Evolutionary conservation across 2,329 filamentous ascomycete genomes (phyloP).

Genomic region (Alternaria ethzedia): DNA sequence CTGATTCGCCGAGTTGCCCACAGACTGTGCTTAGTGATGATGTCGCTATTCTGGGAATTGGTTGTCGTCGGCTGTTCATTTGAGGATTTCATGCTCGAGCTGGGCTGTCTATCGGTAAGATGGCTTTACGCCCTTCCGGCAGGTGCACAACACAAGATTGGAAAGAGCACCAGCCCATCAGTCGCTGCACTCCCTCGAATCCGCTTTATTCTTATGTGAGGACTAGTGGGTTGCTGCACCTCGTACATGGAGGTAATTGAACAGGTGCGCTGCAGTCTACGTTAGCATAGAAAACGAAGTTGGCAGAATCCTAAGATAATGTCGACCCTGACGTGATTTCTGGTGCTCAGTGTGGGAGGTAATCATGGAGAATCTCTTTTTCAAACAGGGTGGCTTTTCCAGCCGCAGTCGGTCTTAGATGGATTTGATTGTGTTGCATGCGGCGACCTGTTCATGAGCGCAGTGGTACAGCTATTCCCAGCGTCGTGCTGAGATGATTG

Average conservation of each 20-base stretch:
- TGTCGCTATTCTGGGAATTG: neutral
- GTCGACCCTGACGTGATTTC: neutral
- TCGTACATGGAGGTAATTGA: neutral
- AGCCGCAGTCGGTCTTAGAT: neutral
- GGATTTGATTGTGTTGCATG: neutral
- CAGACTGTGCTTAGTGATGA: neutral
- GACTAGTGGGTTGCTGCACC: neutral
- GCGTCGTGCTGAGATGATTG: neutral
- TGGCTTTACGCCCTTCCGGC: neutral
- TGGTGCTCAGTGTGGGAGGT: neutral
- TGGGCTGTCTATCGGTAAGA: neutral
- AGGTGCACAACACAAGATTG: neutral
- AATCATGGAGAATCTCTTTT: neutral
- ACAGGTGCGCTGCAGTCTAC: neutral
- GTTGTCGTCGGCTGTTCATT: neutral
- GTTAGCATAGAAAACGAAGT: neutral
- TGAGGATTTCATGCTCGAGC: neutral
- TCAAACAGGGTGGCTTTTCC: neutral
- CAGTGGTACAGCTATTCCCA: neutral
- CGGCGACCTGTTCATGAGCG: neutral
- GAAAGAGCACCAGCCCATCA: neutral
- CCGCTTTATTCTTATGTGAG: neutral
- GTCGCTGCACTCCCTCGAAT: neutral
- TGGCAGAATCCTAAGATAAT: neutral
- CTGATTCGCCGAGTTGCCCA: constrained; percentile 7